phyloP scores from a whole-genome alignment of 495 filamentous ascomycete species.

The Daldinia vernicosa region DNA sequence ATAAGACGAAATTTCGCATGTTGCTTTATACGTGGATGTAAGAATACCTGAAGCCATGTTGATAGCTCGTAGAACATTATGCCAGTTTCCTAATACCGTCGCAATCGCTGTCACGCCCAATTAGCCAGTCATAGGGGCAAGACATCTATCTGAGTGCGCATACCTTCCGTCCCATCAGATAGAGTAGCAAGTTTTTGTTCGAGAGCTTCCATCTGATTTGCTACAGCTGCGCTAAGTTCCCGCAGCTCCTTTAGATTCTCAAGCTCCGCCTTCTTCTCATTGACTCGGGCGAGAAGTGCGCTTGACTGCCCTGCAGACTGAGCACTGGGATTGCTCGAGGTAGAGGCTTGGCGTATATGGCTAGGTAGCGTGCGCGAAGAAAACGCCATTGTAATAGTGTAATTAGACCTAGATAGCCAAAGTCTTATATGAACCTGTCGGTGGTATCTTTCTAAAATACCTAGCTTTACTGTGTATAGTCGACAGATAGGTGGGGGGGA shows the following conservation, averaged over 20 bases:
- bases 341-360: conserved; percentile 67
- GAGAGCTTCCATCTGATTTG: conserved; percentile 88
- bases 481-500: not conserved
- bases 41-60: conserved; percentile 92
- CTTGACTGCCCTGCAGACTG: conserved; percentile 75
- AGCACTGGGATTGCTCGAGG: conserved; percentile 49
- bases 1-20: not conserved
- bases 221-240: conserved; percentile 86
- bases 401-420: not conserved
- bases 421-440: not conserved
- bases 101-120: conserved; percentile 74
- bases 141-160: conserved; percentile 6
- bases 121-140: conserved; percentile 4
- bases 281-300: conserved; percentile 83
- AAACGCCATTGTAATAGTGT: conserved; percentile 39
- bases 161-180: conserved; percentile 93
- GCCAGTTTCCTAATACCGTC: conserved; percentile 92
- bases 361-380: conserved; percentile 63
- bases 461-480: not conserved
- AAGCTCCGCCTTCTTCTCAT: conserved; percentile 92
- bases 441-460: not conserved
- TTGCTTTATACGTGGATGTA: conserved; percentile 1
- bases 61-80: conserved; percentile 91
- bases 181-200: conserved; percentile 88
- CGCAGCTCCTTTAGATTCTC: conserved; percentile 87